phyloP scores from a whole-genome alignment of 148 eudicot genomes.

The Heliamphora exappendiculata region DNA sequence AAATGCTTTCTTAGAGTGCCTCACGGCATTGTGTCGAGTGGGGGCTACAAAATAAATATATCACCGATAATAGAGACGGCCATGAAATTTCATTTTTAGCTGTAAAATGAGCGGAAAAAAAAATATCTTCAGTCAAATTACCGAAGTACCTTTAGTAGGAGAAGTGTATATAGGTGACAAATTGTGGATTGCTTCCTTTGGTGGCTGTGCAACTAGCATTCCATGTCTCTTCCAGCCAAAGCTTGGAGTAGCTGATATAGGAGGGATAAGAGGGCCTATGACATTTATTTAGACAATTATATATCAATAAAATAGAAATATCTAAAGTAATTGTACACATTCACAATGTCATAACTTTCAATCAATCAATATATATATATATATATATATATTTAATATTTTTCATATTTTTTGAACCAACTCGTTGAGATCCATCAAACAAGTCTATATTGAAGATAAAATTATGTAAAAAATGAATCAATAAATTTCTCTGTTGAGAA shows the following conservation, averaged over 20 bases:
- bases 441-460: neutral
- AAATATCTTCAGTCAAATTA: neutral
- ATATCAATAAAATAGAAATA: neutral
- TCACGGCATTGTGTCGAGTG: neutral
- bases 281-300: slow-evolving; percentile 3
- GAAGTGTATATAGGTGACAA: slow-evolving; percentile 15
- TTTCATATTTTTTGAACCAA: too few species aligned
- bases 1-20: slow-evolving; percentile 11
- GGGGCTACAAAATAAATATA: slow-evolving; percentile 20
- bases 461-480: neutral
- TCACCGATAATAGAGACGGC: neutral
- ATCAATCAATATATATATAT: too few species aligned
- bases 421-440: neutral
- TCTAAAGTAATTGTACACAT: neutral
- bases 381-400: too few species aligned
- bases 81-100: neutral
- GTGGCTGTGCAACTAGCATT: slow-evolving; percentile 15
- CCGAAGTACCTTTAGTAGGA: slow-evolving; percentile 21
- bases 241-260: slow-evolving; percentile 14
- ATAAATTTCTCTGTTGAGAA: too few species aligned
- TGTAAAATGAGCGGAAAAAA: neutral
- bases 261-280: slow-evolving; percentile 10
- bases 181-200: slow-evolving; percentile 15
- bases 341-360: too few species aligned
- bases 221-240: slow-evolving; percentile 15